Evolutionary conservation across 305 asterid genomes (phyloP).

Genomic region (Plantago coronopus): DNA sequence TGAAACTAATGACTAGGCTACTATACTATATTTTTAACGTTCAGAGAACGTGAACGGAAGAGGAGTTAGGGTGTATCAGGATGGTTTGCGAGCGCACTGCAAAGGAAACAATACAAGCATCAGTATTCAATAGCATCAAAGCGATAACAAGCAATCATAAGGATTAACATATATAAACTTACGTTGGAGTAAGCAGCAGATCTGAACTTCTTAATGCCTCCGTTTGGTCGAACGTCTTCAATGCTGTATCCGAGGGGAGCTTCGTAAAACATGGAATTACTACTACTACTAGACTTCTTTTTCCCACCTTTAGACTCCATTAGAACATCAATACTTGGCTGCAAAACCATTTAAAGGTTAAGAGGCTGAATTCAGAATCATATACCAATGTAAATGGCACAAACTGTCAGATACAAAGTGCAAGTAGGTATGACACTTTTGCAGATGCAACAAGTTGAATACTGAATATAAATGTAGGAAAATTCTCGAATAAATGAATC

Average conservation of each 20-base stretch:
- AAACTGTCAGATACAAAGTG: background rate
- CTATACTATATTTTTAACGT: constrained; percentile 31
- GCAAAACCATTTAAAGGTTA: background rate
- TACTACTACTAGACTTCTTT: constrained; percentile 36
- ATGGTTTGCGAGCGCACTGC: constrained; percentile 99
- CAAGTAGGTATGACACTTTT: background rate
- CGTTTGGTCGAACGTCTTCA: constrained; percentile 35
- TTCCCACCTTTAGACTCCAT: constrained; percentile 46
- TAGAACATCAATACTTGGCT: constrained; percentile 31
- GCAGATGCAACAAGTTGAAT: background rate
- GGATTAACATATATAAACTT: constrained; percentile 2
- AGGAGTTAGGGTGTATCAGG: constrained; percentile 52
- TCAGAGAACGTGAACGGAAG: constrained; percentile 39
- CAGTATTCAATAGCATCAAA: background rate
- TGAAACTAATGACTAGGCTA: constrained; percentile 18
- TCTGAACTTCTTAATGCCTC: constrained; percentile 37
- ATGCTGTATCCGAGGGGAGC: constrained; percentile 34
- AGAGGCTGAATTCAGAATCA: background rate
- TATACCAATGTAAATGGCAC: background rate
- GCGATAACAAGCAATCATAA: background rate
- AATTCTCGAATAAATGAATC: no score
- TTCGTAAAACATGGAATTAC: constrained; percentile 29
- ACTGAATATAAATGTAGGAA: background rate
- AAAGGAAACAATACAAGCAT: constrained; percentile 6
- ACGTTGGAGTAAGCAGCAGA: constrained; percentile 39